Evolutionary conservation across 75 land plant species (phyloP).

Genomic region (Cunninghamia lanceolata): DNA sequence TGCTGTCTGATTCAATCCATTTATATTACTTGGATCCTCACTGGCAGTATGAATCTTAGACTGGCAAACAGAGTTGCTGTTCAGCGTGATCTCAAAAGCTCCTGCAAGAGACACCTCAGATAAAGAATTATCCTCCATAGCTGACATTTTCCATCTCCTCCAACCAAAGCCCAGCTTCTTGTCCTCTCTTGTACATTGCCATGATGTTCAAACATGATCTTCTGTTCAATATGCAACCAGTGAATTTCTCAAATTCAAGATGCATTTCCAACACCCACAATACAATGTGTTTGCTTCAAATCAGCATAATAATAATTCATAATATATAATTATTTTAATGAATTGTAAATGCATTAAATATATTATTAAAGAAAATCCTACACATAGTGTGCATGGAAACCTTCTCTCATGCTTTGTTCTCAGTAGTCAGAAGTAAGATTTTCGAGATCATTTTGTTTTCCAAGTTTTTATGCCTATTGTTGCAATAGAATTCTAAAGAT

Average conservation of each 20-base stretch:
- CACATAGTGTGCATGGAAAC: not conserved
- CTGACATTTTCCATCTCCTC: conserved; percentile 66
- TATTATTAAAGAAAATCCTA: not conserved
- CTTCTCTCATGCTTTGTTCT: not conserved
- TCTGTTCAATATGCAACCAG: conserved; percentile 35
- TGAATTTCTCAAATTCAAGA: not conserved
- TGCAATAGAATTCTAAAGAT: not conserved
- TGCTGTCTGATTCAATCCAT: not conserved
- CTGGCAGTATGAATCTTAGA: not conserved
- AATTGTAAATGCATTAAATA: not conserved
- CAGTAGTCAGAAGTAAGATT: not conserved
- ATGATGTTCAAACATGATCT: conserved; percentile 71
- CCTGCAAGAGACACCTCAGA: conserved; percentile 38
- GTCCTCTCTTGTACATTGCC: conserved; percentile 74
- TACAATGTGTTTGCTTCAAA: not conserved
- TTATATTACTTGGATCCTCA: not conserved
- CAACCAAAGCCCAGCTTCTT: conserved; percentile 81
- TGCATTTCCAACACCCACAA: not conserved
- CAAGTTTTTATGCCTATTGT: not conserved
- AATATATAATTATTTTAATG: not conserved
- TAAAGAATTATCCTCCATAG: conserved; percentile 26
- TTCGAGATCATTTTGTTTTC: not conserved
- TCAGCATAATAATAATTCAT: not conserved
- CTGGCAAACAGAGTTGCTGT: not conserved
- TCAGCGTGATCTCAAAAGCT: conserved; percentile 39